phyloP scores from a whole-genome alignment of 345 rosid genomes.

The Kandelia obovata region DNA sequence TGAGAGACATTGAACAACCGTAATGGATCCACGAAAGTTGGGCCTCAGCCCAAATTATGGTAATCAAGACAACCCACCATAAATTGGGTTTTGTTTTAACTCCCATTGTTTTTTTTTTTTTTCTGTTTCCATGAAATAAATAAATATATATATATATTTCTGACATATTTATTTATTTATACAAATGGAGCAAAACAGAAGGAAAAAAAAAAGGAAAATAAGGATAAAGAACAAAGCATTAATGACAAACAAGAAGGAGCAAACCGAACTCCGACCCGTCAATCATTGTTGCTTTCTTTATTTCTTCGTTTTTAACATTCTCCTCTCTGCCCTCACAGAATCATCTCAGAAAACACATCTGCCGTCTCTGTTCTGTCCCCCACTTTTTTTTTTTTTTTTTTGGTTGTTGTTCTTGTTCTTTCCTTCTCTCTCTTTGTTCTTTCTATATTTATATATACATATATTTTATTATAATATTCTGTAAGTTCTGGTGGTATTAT shows the following conservation, averaged over 20 bases:
- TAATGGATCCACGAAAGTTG: no score
- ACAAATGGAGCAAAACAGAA: slow-evolving; percentile 12
- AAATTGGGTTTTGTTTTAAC: no score
- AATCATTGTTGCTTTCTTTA: neutral
- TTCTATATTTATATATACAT: neutral
- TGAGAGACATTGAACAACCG: no score
- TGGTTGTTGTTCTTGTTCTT: neutral
- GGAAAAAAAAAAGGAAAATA: neutral
- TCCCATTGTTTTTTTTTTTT: no score
- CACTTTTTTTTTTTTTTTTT: neutral
- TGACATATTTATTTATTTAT: no score
- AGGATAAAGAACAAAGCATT: neutral
- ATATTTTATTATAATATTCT: neutral
- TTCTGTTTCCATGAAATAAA: no score
- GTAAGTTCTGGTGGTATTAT: neutral
- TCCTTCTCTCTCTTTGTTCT: neutral
- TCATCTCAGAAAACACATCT: slow-evolving; percentile 12
- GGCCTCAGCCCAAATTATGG: no score
- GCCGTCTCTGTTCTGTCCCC: slow-evolving; percentile 3
- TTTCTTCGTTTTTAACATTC: neutral
- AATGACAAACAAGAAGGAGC: neutral
- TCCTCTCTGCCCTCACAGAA: slow-evolving; percentile 6
- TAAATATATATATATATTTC: neutral
- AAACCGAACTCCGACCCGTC: slow-evolving; percentile 1
- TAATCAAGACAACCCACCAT: no score